phyloP scores from a whole-genome alignment of 768 basidiomycete genomes.

The Tulasnella calospora region DNA sequence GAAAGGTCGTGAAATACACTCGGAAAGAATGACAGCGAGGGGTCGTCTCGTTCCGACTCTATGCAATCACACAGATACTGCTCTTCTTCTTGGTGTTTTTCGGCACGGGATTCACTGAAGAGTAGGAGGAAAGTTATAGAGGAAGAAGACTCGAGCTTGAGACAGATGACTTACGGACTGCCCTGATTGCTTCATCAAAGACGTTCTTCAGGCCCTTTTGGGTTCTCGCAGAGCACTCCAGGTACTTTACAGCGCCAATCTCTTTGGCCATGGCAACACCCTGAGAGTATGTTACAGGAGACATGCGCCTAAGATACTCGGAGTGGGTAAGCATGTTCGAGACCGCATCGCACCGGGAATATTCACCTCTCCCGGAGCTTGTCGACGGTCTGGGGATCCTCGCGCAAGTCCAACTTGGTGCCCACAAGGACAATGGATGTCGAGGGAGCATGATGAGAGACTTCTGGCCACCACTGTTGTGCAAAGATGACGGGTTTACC shows the following conservation, averaged over 20 bases:
- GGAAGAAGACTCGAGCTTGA: not conserved
- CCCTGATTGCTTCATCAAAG: conserved; percentile 97
- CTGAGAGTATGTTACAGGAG: conserved; percentile 87
- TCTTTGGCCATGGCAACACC: conserved; percentile 89
- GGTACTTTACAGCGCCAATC: conserved; percentile 91
- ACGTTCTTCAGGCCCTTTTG: conserved; percentile 99
- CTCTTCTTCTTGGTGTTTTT: conserved; percentile 50
- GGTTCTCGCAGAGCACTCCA: conserved; percentile 93
- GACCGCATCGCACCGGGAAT: no score
- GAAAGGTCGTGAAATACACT: conserved; percentile 5
- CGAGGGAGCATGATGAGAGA: conserved; percentile 93
- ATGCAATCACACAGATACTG: conserved; percentile 65
- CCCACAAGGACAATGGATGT: conserved; percentile 92
- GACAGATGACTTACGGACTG: conserved; percentile 66
- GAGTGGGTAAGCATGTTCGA: not conserved
- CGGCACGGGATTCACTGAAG: conserved; percentile 69
- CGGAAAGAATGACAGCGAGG: not conserved
- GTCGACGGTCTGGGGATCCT: conserved; percentile 88
- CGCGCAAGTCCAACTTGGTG: conserved; percentile 95
- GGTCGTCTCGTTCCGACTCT: conserved; percentile 33
- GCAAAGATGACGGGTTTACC: conserved; percentile 20
- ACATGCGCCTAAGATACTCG: conserved; percentile 66
- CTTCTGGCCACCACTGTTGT: conserved; percentile 88
- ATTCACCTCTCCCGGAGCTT: conserved; percentile 84
- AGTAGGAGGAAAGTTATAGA: not conserved